Percentiles rank a stretch among this genome's conserved stretches.
Evolutionary conservation across 306 rosid species (phyloP).

Genomic region (Canavalia gladiata): DNA sequence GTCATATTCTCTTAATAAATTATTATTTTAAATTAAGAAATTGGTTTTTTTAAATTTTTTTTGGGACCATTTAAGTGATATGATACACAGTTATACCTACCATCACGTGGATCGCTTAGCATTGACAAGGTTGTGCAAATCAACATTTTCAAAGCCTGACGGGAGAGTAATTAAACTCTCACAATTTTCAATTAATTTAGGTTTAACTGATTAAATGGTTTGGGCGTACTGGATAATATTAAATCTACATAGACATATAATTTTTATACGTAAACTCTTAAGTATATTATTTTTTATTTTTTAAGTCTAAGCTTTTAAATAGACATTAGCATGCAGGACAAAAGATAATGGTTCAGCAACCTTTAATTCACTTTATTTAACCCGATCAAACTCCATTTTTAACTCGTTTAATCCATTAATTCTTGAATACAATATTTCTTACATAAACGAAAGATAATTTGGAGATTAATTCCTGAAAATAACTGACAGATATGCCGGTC

Average conservation of each 20-base stretch:
- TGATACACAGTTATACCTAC: background rate
- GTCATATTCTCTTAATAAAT: background rate
- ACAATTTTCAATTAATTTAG: background rate
- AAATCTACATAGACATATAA: background rate
- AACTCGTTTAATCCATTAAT: background rate
- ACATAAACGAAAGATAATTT: background rate
- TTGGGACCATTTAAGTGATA: background rate
- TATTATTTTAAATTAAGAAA: background rate
- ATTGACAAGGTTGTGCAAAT: background rate
- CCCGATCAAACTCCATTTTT: background rate
- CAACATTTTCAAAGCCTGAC: too few relatives aligned
- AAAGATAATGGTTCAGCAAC: background rate
- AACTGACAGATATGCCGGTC: background rate
- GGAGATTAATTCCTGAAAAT: background rate
- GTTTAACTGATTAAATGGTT: background rate
- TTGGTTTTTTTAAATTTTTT: background rate
- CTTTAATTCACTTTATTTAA: background rate
- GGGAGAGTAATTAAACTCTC: background rate
- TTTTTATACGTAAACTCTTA: background rate
- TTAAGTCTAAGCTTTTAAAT: background rate
- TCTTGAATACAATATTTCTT: background rate
- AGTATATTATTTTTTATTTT: background rate
- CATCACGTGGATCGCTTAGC: constrained; percentile 1
- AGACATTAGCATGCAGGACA: background rate
- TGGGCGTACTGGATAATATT: background rate